Evolutionary conservation across 1,284 basidiomycete species (phyloP).

Genomic region (Cutaneotrichosporon spelunceum): DNA sequence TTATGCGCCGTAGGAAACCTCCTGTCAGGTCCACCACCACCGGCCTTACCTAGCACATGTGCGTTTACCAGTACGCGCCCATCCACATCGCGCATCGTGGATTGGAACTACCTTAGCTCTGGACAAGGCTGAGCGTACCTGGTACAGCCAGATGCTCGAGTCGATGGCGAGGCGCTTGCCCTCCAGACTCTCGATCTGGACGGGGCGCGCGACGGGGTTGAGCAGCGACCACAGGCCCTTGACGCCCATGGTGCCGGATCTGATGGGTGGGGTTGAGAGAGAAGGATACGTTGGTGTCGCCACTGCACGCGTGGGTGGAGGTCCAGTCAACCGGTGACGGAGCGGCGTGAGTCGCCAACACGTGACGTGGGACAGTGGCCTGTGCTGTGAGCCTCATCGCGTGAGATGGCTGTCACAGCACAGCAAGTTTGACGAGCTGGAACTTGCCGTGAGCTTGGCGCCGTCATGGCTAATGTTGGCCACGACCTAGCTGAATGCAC

Average conservation of each 20-base stretch:
- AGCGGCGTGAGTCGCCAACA: neutral
- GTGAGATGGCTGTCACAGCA: too few species aligned
- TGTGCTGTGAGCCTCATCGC: neutral
- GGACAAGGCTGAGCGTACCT: constrained; percentile 31
- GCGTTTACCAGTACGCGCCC: constrained; percentile 87
- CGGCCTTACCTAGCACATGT: constrained; percentile 72
- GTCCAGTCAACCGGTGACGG: constrained; percentile 10
- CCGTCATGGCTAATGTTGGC: too few species aligned
- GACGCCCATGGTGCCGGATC: constrained; percentile 68
- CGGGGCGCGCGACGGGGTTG: constrained; percentile 80
- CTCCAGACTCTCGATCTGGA: constrained; percentile 87
- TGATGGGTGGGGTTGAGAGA: neutral
- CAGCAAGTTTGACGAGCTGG: too few species aligned
- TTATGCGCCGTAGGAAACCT: constrained; percentile 80
- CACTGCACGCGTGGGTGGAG: neutral
- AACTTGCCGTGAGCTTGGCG: too few species aligned
- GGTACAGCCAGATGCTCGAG: constrained; percentile 97
- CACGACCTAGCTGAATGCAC: too few species aligned
- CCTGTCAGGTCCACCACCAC: neutral
- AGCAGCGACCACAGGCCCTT: constrained; percentile 92
- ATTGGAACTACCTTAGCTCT: constrained; percentile 70
- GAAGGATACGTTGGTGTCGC: neutral
- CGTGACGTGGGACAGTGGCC: neutral
- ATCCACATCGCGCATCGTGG: constrained; percentile 97
- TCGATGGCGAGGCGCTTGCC: constrained; percentile 92